Conservation (phyloP, 345 rosid genomes). For the Noccaea bulbosa region DNA sequence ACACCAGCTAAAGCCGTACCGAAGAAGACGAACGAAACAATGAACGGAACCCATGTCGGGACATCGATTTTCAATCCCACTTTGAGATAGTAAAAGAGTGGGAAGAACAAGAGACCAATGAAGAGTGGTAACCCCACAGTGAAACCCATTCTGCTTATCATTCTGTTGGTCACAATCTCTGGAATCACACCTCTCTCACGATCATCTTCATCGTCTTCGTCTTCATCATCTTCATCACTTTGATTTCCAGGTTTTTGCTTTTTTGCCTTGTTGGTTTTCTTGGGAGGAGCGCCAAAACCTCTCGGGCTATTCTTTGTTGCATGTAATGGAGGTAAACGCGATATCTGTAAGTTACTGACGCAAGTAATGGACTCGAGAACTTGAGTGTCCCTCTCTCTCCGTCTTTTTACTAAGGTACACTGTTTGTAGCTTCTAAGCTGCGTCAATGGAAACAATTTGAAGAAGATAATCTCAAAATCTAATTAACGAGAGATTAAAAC, state of each 20-base stretch:
- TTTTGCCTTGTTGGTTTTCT: constrained; percentile 58
- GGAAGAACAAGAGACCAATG: constrained; percentile 78
- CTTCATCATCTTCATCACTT: constrained; percentile 41
- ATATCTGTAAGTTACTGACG: constrained; percentile 23
- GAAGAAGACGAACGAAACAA: constrained; percentile 82
- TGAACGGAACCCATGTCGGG: constrained; percentile 84
- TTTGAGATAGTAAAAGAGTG: constrained; percentile 87
- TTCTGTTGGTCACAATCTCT: constrained; percentile 91
- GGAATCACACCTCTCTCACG: constrained; percentile 68
- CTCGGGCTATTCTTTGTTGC: constrained; percentile 69
- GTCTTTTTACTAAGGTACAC: constrained; percentile 18
- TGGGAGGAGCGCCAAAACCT: constrained; percentile 77
- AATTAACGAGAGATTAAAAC: background rate
- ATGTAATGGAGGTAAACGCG: constrained; percentile 42
- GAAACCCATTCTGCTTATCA: constrained; percentile 82
- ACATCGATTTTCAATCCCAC: constrained; percentile 79
- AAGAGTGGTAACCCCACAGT: constrained; percentile 79
- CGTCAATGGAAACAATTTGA: background rate
- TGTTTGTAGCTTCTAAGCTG: constrained; percentile 33
- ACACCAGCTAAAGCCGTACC: constrained; percentile 85
- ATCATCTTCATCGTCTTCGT: constrained; percentile 47
- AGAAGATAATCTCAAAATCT: background rate
- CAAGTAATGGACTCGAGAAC: constrained; percentile 37
- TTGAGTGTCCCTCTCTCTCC: constrained; percentile 18
- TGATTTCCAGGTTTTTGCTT: constrained; percentile 46